Conservation (phyloP, 2,329 filamentous ascomycete genomes). For the Pyrenochaeta sp. region DNA sequence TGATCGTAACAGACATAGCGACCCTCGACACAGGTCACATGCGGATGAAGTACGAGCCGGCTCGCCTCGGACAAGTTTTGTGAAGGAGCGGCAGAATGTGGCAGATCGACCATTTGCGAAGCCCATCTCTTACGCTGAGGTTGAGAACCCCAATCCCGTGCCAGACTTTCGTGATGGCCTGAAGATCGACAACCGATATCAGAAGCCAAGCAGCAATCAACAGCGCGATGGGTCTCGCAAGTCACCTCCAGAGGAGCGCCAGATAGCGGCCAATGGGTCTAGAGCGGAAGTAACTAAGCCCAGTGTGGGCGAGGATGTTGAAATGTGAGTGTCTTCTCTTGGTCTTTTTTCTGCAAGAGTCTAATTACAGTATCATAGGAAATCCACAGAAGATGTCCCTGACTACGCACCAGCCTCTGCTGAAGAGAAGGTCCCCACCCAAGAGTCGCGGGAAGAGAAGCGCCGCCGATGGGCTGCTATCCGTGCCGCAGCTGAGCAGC, state of each 20-base stretch:
- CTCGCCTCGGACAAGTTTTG: conserved; percentile 9
- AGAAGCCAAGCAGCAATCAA: conserved; percentile 8
- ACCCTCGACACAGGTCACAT: conserved; percentile 68
- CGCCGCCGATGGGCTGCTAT: conserved; percentile 45
- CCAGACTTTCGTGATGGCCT: conserved; percentile 25
- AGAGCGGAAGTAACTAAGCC: conserved; percentile 4
- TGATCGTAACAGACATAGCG: conserved; percentile 55
- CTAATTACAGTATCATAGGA: conserved; percentile 25
- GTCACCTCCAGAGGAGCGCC: conserved; percentile 12
- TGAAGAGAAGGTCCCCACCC: conserved; percentile 36
- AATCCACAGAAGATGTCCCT: conserved; percentile 21
- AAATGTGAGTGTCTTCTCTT: conserved; percentile 24
- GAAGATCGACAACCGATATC: conserved; percentile 12
- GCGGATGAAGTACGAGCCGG: conserved; percentile 62
- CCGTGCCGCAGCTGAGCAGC: conserved; percentile 49
- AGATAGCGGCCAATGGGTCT: conserved; percentile 9
- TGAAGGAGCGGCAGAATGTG: conserved; percentile 16
- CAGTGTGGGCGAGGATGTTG: conserved; percentile 20
- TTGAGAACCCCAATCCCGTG: conserved; percentile 55
- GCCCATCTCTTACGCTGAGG: conserved; percentile 44
- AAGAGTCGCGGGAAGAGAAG: conserved; percentile 46
- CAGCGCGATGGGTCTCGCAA: conserved; percentile 9
- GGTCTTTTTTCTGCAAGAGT: neutral
- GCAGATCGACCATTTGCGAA: conserved; percentile 24
- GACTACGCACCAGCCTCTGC: conserved; percentile 28